A percentile compares a stretch with the other conserved stretches of the same genome.
phyloP scores from a whole-genome alignment of 2,329 filamentous ascomycete species.

The Calonectria pauciramosa region DNA sequence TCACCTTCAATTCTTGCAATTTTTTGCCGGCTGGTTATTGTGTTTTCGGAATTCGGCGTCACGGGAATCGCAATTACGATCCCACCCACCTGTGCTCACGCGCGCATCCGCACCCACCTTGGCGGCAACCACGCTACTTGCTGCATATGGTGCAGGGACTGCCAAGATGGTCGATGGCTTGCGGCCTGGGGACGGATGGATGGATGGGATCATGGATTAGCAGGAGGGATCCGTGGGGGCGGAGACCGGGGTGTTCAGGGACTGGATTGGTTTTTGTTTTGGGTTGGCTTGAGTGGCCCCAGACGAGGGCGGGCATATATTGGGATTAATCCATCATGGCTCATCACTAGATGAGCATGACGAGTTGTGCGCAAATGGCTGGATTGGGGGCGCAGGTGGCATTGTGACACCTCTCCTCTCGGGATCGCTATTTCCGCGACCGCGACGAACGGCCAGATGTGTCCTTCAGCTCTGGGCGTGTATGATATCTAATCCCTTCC shows the following conservation, averaged over 20 bases:
- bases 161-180: constrained; percentile 31
- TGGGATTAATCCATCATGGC: constrained; percentile 16
- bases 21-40: constrained; percentile 41
- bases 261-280: constrained; percentile 30
- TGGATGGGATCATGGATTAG: constrained; percentile 30
- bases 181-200: constrained; percentile 34
- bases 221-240: constrained; percentile 34
- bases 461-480: constrained; percentile 35
- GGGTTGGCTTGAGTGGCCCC: constrained; percentile 23
- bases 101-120: constrained; percentile 15
- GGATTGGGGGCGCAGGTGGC: neutral
- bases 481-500: constrained; percentile 44
- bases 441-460: neutral
- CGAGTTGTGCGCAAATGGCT: neutral
- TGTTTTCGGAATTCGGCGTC: constrained; percentile 46
- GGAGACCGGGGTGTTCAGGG: constrained; percentile 30
- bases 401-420: neutral
- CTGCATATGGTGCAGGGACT: constrained; percentile 28
- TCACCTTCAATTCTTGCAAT: constrained; percentile 24
- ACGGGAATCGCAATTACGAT: constrained; percentile 29
- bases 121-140: neutral
- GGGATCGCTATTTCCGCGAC: neutral
- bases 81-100: constrained; percentile 6
- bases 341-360: neutral
- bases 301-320: constrained; percentile 13